Evolutionary conservation across 2,329 filamentous ascomycete species (phyloP).

Genomic region (Helicocarpus griseus): DNA sequence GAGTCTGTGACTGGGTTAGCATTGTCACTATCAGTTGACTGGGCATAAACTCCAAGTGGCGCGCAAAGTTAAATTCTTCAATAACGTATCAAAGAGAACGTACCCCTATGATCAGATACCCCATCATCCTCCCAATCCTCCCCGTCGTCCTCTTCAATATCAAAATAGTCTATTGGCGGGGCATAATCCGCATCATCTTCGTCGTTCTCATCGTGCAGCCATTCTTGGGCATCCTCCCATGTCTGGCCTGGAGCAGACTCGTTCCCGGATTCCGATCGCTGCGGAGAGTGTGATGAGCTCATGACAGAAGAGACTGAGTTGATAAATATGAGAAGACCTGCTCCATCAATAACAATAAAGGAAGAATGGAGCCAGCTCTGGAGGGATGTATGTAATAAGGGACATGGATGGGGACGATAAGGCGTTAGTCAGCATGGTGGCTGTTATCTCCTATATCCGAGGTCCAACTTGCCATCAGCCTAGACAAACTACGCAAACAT

Average conservation of each 20-base stretch:
- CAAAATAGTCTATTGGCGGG: constrained; percentile 28
- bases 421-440: neutral
- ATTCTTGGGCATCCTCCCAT: neutral
- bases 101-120: neutral
- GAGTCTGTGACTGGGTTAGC: neutral
- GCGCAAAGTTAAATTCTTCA: neutral
- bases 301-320: neutral
- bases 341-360: neutral
- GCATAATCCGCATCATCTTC: constrained; percentile 40
- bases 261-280: neutral
- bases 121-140: neutral
- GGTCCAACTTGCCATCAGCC: no score
- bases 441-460: neutral
- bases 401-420: neutral
- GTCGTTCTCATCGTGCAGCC: neutral
- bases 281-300: neutral
- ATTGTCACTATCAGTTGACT: neutral
- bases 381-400: neutral
- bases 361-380: neutral
- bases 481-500: neutral
- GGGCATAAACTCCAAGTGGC: neutral
- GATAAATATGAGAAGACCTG: neutral
- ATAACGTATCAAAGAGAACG: neutral
- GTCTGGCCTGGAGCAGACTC: neutral
- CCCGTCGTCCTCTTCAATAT: constrained; percentile 26